Percentiles rank a stretch among this genome's conserved stretches.
phyloP scores from a whole-genome alignment of 345 rosid species.

The Salix koriyanagi region DNA sequence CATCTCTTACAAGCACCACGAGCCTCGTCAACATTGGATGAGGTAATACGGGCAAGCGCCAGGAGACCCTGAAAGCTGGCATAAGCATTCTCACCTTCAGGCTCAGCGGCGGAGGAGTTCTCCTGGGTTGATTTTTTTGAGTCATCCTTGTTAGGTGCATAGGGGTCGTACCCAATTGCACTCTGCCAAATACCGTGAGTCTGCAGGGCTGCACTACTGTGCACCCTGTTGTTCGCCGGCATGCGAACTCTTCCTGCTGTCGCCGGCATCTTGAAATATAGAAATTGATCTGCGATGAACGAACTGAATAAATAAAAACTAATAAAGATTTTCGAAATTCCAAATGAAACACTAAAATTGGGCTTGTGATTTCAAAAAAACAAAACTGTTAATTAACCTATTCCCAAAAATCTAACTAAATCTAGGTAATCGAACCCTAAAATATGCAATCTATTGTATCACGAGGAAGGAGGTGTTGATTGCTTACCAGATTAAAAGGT shows the following conservation, averaged over 20 bases:
- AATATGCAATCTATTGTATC: too few relatives aligned
- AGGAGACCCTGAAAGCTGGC: constrained; percentile 78
- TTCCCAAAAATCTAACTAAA: too few relatives aligned
- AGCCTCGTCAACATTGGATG: constrained; percentile 71
- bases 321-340: not conserved
- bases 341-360: too few relatives aligned
- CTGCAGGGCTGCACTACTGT: constrained; percentile 96
- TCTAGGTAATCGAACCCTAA: too few relatives aligned
- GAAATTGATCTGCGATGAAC: constrained; percentile 1
- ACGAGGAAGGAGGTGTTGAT: too few relatives aligned
- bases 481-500: too few relatives aligned
- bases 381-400: too few relatives aligned
- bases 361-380: too few relatives aligned
- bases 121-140: constrained; percentile 44
- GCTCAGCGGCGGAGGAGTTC: constrained; percentile 40
- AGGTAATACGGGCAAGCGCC: constrained; percentile 77
- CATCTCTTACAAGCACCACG: constrained; percentile 91
- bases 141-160: constrained; percentile 86
- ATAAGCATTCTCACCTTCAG: constrained; percentile 71
- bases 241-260: constrained; percentile 99
- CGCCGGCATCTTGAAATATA: constrained; percentile 75
- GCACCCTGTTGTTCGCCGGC: constrained; percentile 99
- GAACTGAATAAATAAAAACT: too few relatives aligned
- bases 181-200: constrained; percentile 99
- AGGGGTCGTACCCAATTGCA: constrained; percentile 92